Conservation (phyloP, 225 moss, liverwort and hornwort species). For the Physcomitrium patens region DNA sequence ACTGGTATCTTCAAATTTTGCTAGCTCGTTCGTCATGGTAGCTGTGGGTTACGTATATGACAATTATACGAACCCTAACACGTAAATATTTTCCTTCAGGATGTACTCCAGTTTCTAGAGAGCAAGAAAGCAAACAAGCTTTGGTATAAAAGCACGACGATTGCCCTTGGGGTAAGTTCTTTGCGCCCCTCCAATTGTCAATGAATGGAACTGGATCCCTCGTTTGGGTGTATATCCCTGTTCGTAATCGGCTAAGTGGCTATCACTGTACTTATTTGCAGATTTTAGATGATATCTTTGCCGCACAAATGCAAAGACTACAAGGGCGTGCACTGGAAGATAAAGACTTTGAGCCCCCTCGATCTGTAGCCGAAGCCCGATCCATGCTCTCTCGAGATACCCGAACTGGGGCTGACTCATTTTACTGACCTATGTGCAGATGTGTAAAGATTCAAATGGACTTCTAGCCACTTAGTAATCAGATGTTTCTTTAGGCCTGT, state of each 20-base stretch:
- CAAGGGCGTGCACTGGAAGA: conserved; percentile 96
- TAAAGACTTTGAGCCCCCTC: conserved; percentile 97
- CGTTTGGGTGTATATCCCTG: not conserved
- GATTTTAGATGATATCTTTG: conserved; percentile 98
- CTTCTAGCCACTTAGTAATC: conserved; percentile 23
- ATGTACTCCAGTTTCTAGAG: conserved; percentile 94
- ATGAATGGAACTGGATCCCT: not conserved
- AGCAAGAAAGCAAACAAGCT: conserved; percentile 93
- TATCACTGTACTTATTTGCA: conserved; percentile 37
- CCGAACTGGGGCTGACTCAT: conserved; percentile 85
- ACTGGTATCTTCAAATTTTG: too few species aligned
- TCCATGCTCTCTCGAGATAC: conserved; percentile 95
- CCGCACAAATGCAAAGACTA: conserved; percentile 96
- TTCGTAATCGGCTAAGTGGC: not conserved
- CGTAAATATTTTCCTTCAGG: conserved; percentile 51
- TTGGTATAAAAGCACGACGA: conserved; percentile 95
- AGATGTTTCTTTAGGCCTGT: conserved; percentile 26
- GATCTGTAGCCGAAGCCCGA: conserved; percentile 94
- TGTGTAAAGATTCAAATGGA: conserved; percentile 43
- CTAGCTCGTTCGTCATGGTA: too few species aligned
- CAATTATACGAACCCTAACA: not conserved
- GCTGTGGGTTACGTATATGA: not conserved
- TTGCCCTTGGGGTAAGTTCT: conserved; percentile 88
- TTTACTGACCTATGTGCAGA: conserved; percentile 66
- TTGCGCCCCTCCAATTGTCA: not conserved